Conservation (phyloP, 78 protist genomes). For the Trichosphaerium sp. region DNA sequence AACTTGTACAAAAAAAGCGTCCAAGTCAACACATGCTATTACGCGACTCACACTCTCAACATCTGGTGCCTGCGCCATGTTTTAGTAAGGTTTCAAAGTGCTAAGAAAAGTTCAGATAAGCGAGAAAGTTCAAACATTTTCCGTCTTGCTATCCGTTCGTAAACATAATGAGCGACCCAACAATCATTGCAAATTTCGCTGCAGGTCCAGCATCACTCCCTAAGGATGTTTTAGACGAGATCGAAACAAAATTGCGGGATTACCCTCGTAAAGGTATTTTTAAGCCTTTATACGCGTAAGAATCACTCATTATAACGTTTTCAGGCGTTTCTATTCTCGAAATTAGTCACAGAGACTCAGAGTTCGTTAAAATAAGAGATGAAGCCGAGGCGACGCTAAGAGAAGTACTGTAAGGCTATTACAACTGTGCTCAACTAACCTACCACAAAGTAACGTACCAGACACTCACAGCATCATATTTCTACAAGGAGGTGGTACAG, state of each 20-base stretch:
- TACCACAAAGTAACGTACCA: slow-evolving; percentile 51
- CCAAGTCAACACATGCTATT: no score
- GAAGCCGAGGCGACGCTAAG: slow-evolving; percentile 30
- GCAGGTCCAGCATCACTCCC: slow-evolving; percentile 94
- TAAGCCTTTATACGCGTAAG: not conserved
- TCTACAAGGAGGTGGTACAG: slow-evolving; percentile 92
- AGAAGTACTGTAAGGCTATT: slow-evolving; percentile 4
- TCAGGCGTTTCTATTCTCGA: slow-evolving; percentile 78
- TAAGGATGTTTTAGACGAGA: slow-evolving; percentile 52
- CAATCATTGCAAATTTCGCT: no score
- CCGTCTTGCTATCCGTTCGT: no score
- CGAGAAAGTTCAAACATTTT: no score
- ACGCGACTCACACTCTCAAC: no score
- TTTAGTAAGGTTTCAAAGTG: no score
- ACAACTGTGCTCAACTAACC: not conserved
- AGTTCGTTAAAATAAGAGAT: slow-evolving; percentile 20
- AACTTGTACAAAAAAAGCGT: no score
- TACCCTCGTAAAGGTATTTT: slow-evolving; percentile 26
- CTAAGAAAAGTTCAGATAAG: no score
- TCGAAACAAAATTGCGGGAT: slow-evolving; percentile 59
- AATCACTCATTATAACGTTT: not conserved
- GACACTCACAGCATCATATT: slow-evolving; percentile 78
- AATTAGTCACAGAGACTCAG: slow-evolving; percentile 63
- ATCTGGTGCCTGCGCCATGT: no score
- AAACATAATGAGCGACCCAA: no score